Base-by-base conservation (phyloP, 192 early-diverging fungal species). In the Chytriomyces sp. region DNA sequence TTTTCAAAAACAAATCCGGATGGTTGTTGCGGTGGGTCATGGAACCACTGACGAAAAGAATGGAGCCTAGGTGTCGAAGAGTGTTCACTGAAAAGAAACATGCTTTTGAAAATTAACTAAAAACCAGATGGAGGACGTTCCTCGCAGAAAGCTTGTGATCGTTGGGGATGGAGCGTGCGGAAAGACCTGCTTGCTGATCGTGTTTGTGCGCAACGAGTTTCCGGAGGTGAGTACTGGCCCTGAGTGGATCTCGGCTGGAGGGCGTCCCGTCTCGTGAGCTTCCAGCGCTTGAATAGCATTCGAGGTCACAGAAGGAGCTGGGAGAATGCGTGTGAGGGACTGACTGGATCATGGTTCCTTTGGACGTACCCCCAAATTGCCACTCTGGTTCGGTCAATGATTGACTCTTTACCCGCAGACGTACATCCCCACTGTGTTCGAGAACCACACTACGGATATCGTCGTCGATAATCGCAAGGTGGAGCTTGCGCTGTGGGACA, bases 401-500 rank as follows among this genome's bases (percentile, higher is more conserved):
- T 14, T 49, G 44, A 58, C 10, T 26, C 26, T 25, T 58, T n/a
- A n/a, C n/a, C n/a, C n/a, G n/a, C n/a, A n/a, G n/a, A n/a, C n/a
- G n/a, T n/a, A n/a, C 94, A 66, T 83, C 22, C 81, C 81, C 26
- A 80, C 79, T 17, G 76, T 80, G 5, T 96, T 96, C 81, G 94
- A 97, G 57, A 95, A 91, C 81, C 92, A 89, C 68, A 89, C 94
- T 39, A 86, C 88, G 34, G 91, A 91, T 69, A 83, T 97, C 62
- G 81, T 89, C 58, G 85, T 90, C 37, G 89, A 94, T 76, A 89
- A 88, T 69, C 89, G 88, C 68, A 77, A 80, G 52, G 89, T 96
- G 7, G 90, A 93, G 77, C 80, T 97, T 39, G 90, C 90, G 38
- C 80, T 97, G 25, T 97, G 94, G 94, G 95, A 97, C 85, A 96